A percentile compares a stretch with the other conserved stretches of the same genome.
phyloP scores from a whole-genome alignment of 768 basidiomycete genomes.

The Russula earlei region DNA sequence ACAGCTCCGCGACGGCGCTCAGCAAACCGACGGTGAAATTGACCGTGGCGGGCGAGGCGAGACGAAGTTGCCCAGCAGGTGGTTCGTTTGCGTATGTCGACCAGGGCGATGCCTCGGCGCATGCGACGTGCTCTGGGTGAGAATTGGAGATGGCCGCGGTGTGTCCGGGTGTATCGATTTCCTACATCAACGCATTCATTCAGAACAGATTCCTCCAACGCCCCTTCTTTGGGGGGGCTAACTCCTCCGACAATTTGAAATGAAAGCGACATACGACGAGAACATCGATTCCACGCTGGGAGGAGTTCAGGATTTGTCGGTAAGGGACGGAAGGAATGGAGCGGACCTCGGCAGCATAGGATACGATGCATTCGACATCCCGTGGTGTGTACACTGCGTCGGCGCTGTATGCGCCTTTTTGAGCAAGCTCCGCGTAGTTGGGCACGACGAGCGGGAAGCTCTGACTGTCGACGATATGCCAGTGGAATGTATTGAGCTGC shows the following conservation, averaged over 20 bases:
- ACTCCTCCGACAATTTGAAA: too few relatives aligned
- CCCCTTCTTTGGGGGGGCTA: background rate
- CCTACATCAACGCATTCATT: slow-evolving; percentile 33
- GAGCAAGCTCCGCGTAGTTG: slow-evolving; percentile 30
- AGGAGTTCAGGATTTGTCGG: background rate
- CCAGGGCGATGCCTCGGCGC: slow-evolving; percentile 50
- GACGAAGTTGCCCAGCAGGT: slow-evolving; percentile 73
- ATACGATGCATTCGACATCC: slow-evolving; percentile 33
- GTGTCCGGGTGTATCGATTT: slow-evolving; percentile 82
- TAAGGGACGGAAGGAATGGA: background rate
- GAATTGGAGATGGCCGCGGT: slow-evolving; percentile 53
- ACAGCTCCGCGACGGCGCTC: slow-evolving; percentile 37
- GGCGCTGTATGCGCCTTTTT: slow-evolving; percentile 37
- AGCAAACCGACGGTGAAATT: slow-evolving; percentile 52
- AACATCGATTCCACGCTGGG: slow-evolving; percentile 41
- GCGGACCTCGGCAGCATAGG: slow-evolving; percentile 38
- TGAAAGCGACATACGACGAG: slow-evolving; percentile 27
- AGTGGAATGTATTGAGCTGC: slow-evolving; percentile 40
- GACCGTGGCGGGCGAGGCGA: slow-evolving; percentile 50
- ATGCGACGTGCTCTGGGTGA: slow-evolving; percentile 70
- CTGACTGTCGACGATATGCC: slow-evolving; percentile 43
- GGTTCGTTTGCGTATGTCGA: slow-evolving; percentile 57
- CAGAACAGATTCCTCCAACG: background rate
- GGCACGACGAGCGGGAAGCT: slow-evolving; percentile 39
- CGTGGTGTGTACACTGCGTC: slow-evolving; percentile 28